These are phyloP conservation scores for Pascua guehoae DNA, from an alignment of 1,284 basidiomycete genomes.

Conservation along the genomic window DNA sequence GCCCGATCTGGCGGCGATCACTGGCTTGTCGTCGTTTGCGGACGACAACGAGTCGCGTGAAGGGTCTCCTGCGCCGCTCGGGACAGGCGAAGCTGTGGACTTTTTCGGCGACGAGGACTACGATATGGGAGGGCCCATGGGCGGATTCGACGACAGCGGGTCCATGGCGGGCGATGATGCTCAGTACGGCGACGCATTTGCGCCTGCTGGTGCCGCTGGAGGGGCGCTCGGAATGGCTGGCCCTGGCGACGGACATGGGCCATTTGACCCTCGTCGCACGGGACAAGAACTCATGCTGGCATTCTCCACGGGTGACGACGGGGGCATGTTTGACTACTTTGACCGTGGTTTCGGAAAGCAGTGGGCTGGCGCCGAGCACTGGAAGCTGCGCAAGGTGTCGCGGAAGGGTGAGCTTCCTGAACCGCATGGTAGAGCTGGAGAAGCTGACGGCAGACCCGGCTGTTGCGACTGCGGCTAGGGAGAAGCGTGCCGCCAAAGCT, in stretches of 20 bases:
- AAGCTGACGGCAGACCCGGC: conserved; percentile 36
- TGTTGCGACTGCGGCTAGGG: conserved; percentile 55
- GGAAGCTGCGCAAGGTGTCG: conserved; percentile 80
- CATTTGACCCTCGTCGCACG: conserved; percentile 71
- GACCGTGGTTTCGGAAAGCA: conserved; percentile 85
- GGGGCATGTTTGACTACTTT: conserved; percentile 85
- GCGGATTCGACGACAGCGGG: conserved; percentile 50
- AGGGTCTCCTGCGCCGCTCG: neutral
- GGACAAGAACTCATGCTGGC: conserved; percentile 79
- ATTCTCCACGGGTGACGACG: conserved; percentile 62
- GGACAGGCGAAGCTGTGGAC: conserved; percentile 37
- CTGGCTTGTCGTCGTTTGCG: conserved; percentile 28
- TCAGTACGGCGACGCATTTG: conserved; percentile 39
- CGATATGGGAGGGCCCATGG: conserved; percentile 62
- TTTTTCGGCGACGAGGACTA: conserved; percentile 63
- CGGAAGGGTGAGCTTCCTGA: conserved; percentile 57
- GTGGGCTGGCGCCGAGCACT: conserved; percentile 98
- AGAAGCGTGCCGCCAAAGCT: conserved; percentile 65
- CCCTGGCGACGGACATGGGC: conserved; percentile 53
- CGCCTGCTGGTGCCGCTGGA: conserved; percentile 26
- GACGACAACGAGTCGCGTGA: conserved; percentile 17
- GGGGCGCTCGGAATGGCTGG: conserved; percentile 47
- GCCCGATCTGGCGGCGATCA: conserved; percentile 50
- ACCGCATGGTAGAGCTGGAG: conserved; percentile 30
- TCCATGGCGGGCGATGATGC: conserved; percentile 47